Evolutionary conservation across 2,329 filamentous ascomycete genomes (phyloP).

Genomic region (Colletotrichum paranaense): DNA sequence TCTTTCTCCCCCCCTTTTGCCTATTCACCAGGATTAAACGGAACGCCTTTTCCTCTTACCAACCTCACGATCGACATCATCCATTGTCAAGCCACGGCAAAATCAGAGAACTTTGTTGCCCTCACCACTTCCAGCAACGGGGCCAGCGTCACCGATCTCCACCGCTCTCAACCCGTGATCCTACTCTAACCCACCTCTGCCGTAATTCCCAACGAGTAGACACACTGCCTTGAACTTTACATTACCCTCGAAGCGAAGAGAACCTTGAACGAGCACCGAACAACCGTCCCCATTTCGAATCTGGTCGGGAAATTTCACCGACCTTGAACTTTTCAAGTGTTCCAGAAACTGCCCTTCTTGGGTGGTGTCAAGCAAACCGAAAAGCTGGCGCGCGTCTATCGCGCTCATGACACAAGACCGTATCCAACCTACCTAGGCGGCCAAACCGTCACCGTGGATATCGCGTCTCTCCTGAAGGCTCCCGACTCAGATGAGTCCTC

Average conservation of each 20-base stretch:
- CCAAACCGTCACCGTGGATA: slow-evolving; percentile 86
- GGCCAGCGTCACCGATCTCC: background rate
- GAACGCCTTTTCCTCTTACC: slow-evolving; percentile 18
- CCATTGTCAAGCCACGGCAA: background rate
- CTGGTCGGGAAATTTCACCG: slow-evolving; percentile 19
- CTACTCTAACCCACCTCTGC: background rate
- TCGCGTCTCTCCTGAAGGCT: slow-evolving; percentile 86
- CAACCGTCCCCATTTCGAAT: slow-evolving; percentile 8
- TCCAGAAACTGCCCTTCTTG: slow-evolving; percentile 15
- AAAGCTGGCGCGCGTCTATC: slow-evolving; percentile 36
- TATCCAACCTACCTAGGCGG: slow-evolving; percentile 45
- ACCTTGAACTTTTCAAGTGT: slow-evolving; percentile 13
- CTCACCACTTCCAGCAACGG: background rate
- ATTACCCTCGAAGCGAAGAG: slow-evolving; percentile 1
- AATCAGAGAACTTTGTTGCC: slow-evolving; percentile 5
- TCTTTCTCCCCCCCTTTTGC: slow-evolving; percentile 45
- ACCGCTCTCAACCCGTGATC: background rate
- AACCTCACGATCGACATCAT: slow-evolving; percentile 2
- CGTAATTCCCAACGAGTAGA: slow-evolving; percentile 7
- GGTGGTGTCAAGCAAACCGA: slow-evolving; percentile 30
- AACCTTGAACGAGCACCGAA: slow-evolving; percentile 10
- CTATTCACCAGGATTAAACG: slow-evolving; percentile 35
- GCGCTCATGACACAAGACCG: slow-evolving; percentile 45
- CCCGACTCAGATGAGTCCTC: slow-evolving; percentile 79
- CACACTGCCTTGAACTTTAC: slow-evolving; percentile 13